phyloP scores from a whole-genome alignment of 805 yeast species.

The Candida parachauliodes region DNA sequence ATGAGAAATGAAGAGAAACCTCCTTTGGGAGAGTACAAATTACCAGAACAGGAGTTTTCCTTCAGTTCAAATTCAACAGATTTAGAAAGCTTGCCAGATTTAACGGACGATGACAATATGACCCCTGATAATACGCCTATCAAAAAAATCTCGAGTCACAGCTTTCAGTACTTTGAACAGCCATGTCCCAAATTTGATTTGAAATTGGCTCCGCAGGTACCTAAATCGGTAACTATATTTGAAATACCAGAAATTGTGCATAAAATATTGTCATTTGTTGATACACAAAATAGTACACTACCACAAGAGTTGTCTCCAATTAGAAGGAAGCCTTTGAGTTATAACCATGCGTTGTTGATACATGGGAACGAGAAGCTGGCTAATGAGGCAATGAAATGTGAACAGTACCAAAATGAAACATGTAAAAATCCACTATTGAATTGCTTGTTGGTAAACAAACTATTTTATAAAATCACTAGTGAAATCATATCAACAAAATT shows the following conservation, averaged over 20 bases:
- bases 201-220: background rate
- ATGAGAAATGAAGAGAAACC: background rate
- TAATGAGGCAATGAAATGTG: slow-evolving; percentile 34
- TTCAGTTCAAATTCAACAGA: slow-evolving; percentile 19
- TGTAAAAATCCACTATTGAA: slow-evolving; percentile 42
- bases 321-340: slow-evolving; percentile 67
- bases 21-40: slow-evolving; percentile 5
- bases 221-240: slow-evolving; percentile 43
- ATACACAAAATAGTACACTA: slow-evolving; percentile 44
- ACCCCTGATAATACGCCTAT: slow-evolving; percentile 11
- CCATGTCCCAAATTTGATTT: slow-evolving; percentile 2
- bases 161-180: slow-evolving; percentile 7
- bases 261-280: slow-evolving; percentile 60
- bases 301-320: slow-evolving; percentile 61
- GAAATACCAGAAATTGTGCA: slow-evolving; percentile 72
- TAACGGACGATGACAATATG: slow-evolving; percentile 11
- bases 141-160: background rate
- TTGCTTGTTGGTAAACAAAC: slow-evolving; percentile 65
- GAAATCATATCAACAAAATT: slow-evolving; percentile 55
- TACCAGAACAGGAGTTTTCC: slow-evolving; percentile 11
- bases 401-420: slow-evolving; percentile 5
- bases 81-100: slow-evolving; percentile 36
- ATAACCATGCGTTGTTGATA: slow-evolving; percentile 63
- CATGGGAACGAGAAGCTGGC: slow-evolving; percentile 55
- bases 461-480: slow-evolving; percentile 57